These are phyloP conservation scores for Syzygium jambos DNA, from an alignment of 345 rosid genomes.

Conservation along the genomic window DNA sequence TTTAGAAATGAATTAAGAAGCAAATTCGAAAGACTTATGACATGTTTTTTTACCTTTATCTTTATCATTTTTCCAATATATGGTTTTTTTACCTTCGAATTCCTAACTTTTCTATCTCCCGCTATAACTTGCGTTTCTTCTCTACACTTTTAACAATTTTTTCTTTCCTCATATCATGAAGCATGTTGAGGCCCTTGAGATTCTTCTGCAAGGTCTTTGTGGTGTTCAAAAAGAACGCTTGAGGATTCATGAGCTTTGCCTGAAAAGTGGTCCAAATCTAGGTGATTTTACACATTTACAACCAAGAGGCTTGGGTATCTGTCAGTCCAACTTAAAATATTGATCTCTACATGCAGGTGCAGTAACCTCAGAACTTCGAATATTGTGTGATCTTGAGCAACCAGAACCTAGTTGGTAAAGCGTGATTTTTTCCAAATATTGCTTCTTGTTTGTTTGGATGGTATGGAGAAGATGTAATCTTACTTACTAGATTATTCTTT, in stretches of 20 bases:
- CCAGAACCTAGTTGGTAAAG: slow-evolving; percentile 77
- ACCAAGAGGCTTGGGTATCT: not conserved
- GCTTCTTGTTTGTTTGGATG: not conserved
- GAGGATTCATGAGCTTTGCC: slow-evolving; percentile 82
- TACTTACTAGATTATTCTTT: not conserved
- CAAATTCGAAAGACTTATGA: not conserved
- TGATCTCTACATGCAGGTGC: slow-evolving; percentile 29
- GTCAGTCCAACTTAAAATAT: not conserved
- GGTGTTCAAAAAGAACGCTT: slow-evolving; percentile 85
- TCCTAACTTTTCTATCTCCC: not conserved
- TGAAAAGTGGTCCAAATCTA: slow-evolving; percentile 70
- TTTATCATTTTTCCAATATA: not conserved
- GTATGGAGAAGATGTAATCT: not conserved
- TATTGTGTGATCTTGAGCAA: slow-evolving; percentile 87
- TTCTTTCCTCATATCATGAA: slow-evolving; percentile 8
- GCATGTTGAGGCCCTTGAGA: slow-evolving; percentile 99
- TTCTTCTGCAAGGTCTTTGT: slow-evolving; percentile 96
- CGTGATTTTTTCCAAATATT: not conserved
- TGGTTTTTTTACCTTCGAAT: not conserved
- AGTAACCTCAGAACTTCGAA: slow-evolving; percentile 69
- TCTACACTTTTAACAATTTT: not conserved
- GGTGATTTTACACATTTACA: slow-evolving; percentile 24
- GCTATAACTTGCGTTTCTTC: not conserved
- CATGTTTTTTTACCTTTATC: not conserved
- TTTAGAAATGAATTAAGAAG: not conserved